A percentile compares a stretch with the other conserved stretches of the same genome.
Conservation (phyloP, 345 rosid genomes). For the Mangifera indica region DNA sequence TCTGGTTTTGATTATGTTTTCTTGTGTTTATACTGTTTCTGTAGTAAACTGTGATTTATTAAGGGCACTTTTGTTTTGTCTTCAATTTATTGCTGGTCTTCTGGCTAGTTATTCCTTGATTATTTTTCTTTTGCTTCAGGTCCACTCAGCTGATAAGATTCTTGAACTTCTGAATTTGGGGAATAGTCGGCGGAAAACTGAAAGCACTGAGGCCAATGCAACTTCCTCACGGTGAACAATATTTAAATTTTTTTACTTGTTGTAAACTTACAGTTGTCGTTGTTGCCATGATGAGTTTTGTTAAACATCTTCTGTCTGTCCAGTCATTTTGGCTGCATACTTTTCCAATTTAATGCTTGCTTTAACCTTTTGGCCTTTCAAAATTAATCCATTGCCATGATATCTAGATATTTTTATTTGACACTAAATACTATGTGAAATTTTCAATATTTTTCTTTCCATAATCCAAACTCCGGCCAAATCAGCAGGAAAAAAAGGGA, state of each 20-base stretch:
- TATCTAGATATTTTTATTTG: neutral
- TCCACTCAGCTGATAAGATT: slow-evolving; percentile 83
- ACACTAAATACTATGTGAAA: neutral
- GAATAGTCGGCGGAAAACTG: slow-evolving; percentile 88
- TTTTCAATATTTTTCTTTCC: neutral
- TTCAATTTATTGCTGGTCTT: slow-evolving; percentile 1
- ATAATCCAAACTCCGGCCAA: neutral
- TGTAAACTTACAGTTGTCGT: neutral
- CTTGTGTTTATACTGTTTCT: neutral
- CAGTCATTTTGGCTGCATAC: neutral
- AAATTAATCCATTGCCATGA: neutral
- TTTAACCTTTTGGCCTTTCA: neutral
- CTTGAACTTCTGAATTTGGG: slow-evolving; percentile 91
- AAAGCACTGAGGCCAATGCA: slow-evolving; percentile 85
- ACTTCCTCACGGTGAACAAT: slow-evolving; percentile 79
- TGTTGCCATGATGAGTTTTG: neutral
- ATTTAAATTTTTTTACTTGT: neutral
- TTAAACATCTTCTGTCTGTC: neutral
- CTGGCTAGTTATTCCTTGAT: slow-evolving; percentile 11
- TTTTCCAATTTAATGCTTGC: neutral
- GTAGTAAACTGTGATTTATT: neutral
- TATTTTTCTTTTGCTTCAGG: slow-evolving; percentile 47
- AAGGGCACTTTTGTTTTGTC: neutral
- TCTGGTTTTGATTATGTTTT: too few species aligned
- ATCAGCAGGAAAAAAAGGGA: neutral